Evolutionary conservation across 1,139 yeast species (phyloP), one percentile per base, ranked within the genome.

Genomic region (Taphrina confusa): DNA sequence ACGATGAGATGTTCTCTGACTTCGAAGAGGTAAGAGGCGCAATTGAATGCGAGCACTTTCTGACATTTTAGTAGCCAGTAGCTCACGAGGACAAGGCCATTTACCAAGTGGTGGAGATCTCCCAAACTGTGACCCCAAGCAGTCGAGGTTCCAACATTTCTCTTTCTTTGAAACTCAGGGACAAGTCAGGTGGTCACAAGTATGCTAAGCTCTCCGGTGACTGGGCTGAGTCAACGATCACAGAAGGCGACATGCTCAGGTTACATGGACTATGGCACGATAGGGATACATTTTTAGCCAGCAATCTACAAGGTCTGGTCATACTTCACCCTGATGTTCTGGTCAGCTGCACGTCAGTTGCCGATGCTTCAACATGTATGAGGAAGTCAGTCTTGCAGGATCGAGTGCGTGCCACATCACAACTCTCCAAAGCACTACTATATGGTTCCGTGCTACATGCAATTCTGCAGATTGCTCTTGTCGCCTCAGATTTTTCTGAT

Each of bases 301-400:
- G 34, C 12, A 44, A 34, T 34, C 22, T 11, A 6, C 31, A 33
- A 9, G 51, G 51, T 66, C 71, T 90, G 25, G 72, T 91, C 36
- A 79, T 92, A 23, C 79, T 94, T 79, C 82, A 87, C 66, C 98
- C 98, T 0, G 98, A 92, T 69, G 74, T 81, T 1, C 74, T 92
- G 12, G 75, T 92, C 0, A 82, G 96, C 0, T 90, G 96, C 2
- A 92, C 98, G 0, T 76, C 85, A 2, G 81, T 90, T 0, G 85
- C 97, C 0, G 87, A 84, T 58, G 86, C 92, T 2, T 74, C 88
- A 39, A 77, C 76, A 23, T 92, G 98, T 68, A 76, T 83, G 28
- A 75, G 98, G 60, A 81, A 84, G 65, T 81, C 91, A 0, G 84
- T 88, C 0, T 72, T 92, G 6, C 75, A 76, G 39, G 77, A 79